These are phyloP conservation scores for Spizellomyces punctatus DNA, from an alignment of 192 early-diverging fungal species.

Conservation along the genomic window DNA sequence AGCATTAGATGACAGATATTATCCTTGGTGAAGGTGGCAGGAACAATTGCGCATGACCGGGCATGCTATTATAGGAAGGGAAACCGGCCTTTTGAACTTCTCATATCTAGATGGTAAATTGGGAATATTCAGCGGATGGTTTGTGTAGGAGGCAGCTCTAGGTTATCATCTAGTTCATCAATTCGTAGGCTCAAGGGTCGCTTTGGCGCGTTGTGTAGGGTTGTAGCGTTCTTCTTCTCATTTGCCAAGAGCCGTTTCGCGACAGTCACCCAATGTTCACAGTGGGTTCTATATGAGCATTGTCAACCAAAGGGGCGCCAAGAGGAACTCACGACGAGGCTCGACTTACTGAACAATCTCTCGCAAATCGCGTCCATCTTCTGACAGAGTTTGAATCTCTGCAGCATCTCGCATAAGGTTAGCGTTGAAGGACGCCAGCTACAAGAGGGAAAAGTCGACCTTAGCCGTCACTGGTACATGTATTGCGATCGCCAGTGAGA, in stretches of 20 bases:
- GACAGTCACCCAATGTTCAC: conserved; percentile 45
- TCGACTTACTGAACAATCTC: conserved; percentile 42
- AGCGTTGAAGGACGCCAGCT: conserved; percentile 49
- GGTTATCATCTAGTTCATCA: conserved; percentile 23
- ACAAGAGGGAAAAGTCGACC: background rate
- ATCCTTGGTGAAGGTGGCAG: no score
- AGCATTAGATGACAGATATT: no score
- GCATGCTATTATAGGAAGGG: no score
- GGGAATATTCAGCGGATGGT: background rate
- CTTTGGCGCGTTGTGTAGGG: conserved; percentile 7
- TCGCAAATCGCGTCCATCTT: conserved; percentile 50
- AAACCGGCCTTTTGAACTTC: no score
- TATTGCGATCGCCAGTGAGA: no score
- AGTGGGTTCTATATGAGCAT: conserved; percentile 31
- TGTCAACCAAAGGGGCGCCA: background rate
- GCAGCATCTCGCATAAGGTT: conserved; percentile 49
- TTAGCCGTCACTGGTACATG: no score
- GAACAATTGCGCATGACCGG: no score
- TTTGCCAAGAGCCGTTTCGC: conserved; percentile 44
- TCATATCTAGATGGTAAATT: no score
- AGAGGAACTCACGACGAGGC: background rate
- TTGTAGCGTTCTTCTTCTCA: conserved; percentile 37
- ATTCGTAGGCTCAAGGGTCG: conserved; percentile 17
- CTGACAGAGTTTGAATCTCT: conserved; percentile 53
- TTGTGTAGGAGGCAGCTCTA: background rate